A percentile compares a stretch with the other conserved stretches of the same genome.
phyloP scores from a whole-genome alignment of 2,329 filamentous ascomycete genomes.

The Didymella lethalis region DNA sequence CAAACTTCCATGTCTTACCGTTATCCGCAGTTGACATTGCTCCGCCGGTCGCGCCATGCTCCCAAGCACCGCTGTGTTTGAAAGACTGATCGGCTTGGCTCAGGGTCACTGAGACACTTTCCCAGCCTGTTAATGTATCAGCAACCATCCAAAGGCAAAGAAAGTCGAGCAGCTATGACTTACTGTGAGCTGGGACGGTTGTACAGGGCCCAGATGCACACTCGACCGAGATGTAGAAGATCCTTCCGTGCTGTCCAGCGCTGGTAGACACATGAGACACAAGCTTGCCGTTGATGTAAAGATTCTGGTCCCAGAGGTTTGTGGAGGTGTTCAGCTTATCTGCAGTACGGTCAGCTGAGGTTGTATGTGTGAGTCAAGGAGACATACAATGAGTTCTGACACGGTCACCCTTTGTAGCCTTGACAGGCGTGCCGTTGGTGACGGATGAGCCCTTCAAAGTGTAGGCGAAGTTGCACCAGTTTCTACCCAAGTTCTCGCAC shows the following conservation, averaged over 20 bases:
- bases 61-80: slow-evolving; percentile 24
- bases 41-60: slow-evolving; percentile 26
- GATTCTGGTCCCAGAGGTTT: slow-evolving; percentile 35
- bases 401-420: slow-evolving; percentile 24
- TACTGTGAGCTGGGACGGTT: slow-evolving; percentile 34
- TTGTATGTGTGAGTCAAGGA: neutral
- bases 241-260: slow-evolving; percentile 32
- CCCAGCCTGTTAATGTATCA: slow-evolving; percentile 26
- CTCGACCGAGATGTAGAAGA: slow-evolving; percentile 37
- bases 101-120: slow-evolving; percentile 26
- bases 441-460: slow-evolving; percentile 19
- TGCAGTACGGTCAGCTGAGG: neutral
- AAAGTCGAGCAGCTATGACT: neutral
- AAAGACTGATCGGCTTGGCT: slow-evolving; percentile 29
- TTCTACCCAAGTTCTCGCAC: slow-evolving; percentile 28
- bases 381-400: slow-evolving; percentile 33
- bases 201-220: slow-evolving; percentile 30
- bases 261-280: slow-evolving; percentile 34
- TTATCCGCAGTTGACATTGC: slow-evolving; percentile 29
- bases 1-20: slow-evolving; percentile 32
- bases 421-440: slow-evolving; percentile 27
- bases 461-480: slow-evolving; percentile 38
- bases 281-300: slow-evolving; percentile 34
- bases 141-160: neutral
- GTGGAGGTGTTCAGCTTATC: slow-evolving; percentile 33